These are phyloP conservation scores for Eugenia klotzschiana DNA, from an alignment of 441 rosid species.

Conservation along the genomic window DNA sequence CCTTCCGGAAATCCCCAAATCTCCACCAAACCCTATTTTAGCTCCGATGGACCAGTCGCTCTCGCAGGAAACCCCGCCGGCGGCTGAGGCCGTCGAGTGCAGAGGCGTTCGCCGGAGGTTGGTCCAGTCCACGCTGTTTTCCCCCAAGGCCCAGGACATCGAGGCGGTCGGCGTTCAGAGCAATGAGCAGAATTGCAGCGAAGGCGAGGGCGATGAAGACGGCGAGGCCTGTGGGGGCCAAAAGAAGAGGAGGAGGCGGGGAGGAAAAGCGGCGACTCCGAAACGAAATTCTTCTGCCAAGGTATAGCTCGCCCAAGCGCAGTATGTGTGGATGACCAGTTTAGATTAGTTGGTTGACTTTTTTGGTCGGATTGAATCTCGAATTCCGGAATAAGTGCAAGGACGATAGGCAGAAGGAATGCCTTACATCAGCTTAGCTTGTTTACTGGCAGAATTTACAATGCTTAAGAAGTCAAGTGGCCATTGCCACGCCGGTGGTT, in stretches of 20 bases:
- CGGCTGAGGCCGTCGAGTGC: slow-evolving; percentile 9
- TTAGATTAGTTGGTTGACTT: neutral
- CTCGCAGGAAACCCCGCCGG: slow-evolving; percentile 3
- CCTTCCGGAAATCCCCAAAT: neutral
- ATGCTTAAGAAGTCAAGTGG: neutral
- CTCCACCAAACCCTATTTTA: slow-evolving; percentile 1
- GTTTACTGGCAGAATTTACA: neutral
- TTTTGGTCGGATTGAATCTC: neutral
- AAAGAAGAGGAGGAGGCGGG: slow-evolving; percentile 35
- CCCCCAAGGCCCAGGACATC: slow-evolving; percentile 25
- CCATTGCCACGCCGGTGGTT: neutral
- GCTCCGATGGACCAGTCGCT: slow-evolving; percentile 14
- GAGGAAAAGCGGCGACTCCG: slow-evolving; percentile 32
- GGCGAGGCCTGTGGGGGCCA: slow-evolving; percentile 37
- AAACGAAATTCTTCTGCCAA: slow-evolving; percentile 18
- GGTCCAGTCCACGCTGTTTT: slow-evolving; percentile 63
- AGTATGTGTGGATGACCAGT: neutral
- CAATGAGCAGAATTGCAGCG: slow-evolving; percentile 10
- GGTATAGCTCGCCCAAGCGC: neutral
- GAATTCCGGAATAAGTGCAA: neutral
- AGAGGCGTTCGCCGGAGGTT: slow-evolving; percentile 38
- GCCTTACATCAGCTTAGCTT: neutral
- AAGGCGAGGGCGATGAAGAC: slow-evolving; percentile 9
- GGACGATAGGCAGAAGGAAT: neutral
- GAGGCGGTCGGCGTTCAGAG: slow-evolving; percentile 20